Evolutionary conservation across 2,329 filamentous ascomycete genomes (phyloP).

Genomic region (Cordyceps javanica): DNA sequence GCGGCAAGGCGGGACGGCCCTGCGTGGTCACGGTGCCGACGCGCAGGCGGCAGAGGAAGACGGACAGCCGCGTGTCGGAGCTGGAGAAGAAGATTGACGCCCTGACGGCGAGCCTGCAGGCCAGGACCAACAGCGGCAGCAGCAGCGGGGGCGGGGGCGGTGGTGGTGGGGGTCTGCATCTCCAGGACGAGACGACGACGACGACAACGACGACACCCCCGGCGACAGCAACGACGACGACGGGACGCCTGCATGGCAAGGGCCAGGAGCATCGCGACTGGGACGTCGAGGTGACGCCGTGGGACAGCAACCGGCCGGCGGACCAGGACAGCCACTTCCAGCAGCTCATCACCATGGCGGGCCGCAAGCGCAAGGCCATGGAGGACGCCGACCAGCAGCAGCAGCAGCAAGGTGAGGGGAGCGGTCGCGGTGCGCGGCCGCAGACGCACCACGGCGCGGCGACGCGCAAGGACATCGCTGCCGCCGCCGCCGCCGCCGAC

Average conservation of each 20-base stretch:
- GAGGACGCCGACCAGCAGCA: constrained; percentile 8
- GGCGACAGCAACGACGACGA: too few species aligned
- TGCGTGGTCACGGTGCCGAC: constrained; percentile 72
- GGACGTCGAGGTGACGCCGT: constrained; percentile 5
- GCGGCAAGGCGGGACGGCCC: constrained; percentile 69
- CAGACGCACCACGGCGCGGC: too few species aligned
- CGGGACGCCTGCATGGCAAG: too few species aligned
- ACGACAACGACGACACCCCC: not conserved
- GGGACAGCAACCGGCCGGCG: not conserved
- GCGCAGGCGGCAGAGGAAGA: constrained; percentile 84
- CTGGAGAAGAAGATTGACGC: constrained; percentile 91
- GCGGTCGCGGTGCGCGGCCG: too few species aligned
- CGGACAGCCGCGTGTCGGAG: constrained; percentile 81
- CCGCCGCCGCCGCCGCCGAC: not conserved
- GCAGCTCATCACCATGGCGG: constrained; percentile 16
- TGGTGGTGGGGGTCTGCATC: not conserved
- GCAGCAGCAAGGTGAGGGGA: constrained; percentile 14
- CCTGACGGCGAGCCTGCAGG: constrained; percentile 71
- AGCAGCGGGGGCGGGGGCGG: not conserved
- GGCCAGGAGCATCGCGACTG: constrained; percentile 3
- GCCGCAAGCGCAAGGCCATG: constrained; percentile 26
- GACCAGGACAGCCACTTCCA: constrained; percentile 9
- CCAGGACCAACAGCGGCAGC: constrained; percentile 25
- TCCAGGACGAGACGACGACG: too few species aligned
- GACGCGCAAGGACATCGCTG: not conserved